Evolutionary conservation across 345 rosid species (phyloP), one percentile per base, ranked within the genome.

Genomic region (Aquilaria malaccensis): DNA sequence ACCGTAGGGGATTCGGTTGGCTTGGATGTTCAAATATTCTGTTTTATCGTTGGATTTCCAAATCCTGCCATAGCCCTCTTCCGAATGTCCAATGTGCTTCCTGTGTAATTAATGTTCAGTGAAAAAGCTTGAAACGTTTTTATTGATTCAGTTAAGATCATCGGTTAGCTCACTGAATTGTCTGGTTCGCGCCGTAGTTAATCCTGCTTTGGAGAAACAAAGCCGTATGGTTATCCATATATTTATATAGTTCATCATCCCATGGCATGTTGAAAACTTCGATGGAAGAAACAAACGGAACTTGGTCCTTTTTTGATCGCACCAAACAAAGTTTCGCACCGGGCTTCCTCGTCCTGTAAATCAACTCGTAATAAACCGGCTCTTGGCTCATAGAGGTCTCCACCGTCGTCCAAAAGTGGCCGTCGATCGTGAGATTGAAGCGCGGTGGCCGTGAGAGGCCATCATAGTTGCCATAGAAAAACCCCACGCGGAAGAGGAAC

Each of bases 401-500:
- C 48, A 69, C 74, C 2, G 69, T 72, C 3, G 67, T 30, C 74
- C 72, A 72, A 46, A 37, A 58, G 0, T 50, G 15, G n/a, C 61
- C 61, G 53, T 65, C 53, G 0, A 76, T 29, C 22, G 56, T 6
- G 33, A 72, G 56, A 46, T 76, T 58, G 10, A 69, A 72, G 1
- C 56, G 55, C 5, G 72, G 74, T 32, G 70, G 68, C 2, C 48
- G 58, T 0, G 33, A 13, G 10, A 66, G 70, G 4, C 55, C 46
- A 13, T 70, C 70, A 7, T 66, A 69, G 61, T 72, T 67, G 11
- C 67, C 72, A 37, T 63, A 69, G 60, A 49, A 56, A 59, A 69
- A 76, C 14, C 62, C 67, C n/a, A 74, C 77, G 6, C 67, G 49
- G 58, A 72, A 60, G 9, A 67, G 63, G 58, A 66, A 63, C 32